Percentiles rank a stretch among this genome's conserved stretches.
These are phyloP conservation scores for Aspergillus proliferans DNA, from an alignment of 2,329 filamentous ascomycete species.

Conservation along the genomic window DNA sequence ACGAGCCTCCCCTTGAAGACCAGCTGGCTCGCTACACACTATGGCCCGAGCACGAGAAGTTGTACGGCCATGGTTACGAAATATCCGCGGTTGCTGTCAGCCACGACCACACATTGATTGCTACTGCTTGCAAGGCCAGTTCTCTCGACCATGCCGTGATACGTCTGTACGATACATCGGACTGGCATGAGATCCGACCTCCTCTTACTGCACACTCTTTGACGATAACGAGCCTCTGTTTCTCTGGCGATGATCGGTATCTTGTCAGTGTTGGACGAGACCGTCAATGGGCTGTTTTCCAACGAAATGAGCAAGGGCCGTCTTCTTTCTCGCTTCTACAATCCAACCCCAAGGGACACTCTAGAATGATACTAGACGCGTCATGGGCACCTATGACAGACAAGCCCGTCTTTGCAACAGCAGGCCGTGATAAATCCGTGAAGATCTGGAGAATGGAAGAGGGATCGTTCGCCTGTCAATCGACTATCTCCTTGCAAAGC, in stretches of 20 bases:
- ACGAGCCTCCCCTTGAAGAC: conserved; percentile 81
- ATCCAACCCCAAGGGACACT: conserved; percentile 75
- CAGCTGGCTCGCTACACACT: conserved; percentile 82
- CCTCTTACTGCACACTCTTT: conserved; percentile 78
- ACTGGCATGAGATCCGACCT: conserved; percentile 82
- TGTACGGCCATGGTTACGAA: conserved; percentile 97
- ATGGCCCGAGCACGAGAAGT: conserved; percentile 93
- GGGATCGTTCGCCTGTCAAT: conserved; percentile 46
- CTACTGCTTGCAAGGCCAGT: conserved; percentile 88
- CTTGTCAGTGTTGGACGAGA: conserved; percentile 88
- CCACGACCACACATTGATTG: conserved; percentile 67
- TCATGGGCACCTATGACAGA: conserved; percentile 63
- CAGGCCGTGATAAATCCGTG: conserved; percentile 80
- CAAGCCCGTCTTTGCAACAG: conserved; percentile 66
- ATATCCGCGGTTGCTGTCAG: conserved; percentile 80
- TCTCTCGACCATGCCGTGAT: conserved; percentile 93
- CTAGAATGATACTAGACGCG: conserved; percentile 84
- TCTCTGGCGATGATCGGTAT: conserved; percentile 66
- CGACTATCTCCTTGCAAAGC: conserved; percentile 49
- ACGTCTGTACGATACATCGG: conserved; percentile 76
- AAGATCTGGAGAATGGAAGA: conserved; percentile 58
- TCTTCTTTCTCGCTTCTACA: conserved; percentile 53
- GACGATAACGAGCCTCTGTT: conserved; percentile 76
- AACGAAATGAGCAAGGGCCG: conserved; percentile 38
- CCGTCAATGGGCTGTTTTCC: conserved; percentile 82